These are phyloP conservation scores for Pythium scleroteichum DNA, from an alignment of 352 stramenopile genomes.

Conservation along the genomic window DNA sequence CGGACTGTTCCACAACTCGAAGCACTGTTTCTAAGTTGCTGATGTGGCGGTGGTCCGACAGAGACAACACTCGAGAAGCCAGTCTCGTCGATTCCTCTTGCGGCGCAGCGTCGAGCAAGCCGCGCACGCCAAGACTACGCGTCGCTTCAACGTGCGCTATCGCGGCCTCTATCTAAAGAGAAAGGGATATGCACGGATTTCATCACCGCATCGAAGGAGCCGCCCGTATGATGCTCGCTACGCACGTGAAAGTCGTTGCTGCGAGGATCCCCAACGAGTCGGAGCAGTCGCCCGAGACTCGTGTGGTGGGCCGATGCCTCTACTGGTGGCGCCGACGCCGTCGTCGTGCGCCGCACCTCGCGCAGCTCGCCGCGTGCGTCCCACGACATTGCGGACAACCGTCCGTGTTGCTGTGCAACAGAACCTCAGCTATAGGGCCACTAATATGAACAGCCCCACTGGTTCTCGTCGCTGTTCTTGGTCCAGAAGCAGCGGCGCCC, in stretches of 20 bases:
- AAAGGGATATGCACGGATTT: background rate
- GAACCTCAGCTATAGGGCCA: background rate
- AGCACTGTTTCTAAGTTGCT: slow-evolving; percentile 43
- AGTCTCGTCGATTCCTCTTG: background rate
- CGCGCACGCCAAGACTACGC: background rate
- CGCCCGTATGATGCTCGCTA: too few relatives aligned
- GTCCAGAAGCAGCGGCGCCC: too few relatives aligned
- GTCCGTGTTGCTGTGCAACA: slow-evolving; percentile 3
- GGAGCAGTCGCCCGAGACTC: slow-evolving; percentile 31
- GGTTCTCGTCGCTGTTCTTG: too few relatives aligned
- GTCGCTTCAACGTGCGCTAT: slow-evolving; percentile 8
- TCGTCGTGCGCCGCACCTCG: slow-evolving; percentile 18
- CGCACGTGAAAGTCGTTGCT: slow-evolving; percentile 24
- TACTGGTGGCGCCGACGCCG: background rate
- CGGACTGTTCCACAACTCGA: slow-evolving; percentile 12
- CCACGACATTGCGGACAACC: background rate
- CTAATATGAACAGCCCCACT: background rate
- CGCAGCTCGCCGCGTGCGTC: slow-evolving; percentile 7
- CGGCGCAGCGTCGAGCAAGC: background rate
- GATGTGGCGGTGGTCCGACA: slow-evolving; percentile 64
- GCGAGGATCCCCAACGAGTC: slow-evolving; percentile 22
- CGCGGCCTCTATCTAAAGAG: slow-evolving; percentile 16
- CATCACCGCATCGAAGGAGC: too few relatives aligned
- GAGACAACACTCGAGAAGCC: slow-evolving; percentile 1
- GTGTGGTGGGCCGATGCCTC: slow-evolving; percentile 3